phyloP scores from a whole-genome alignment of 345 rosid genomes.

The Syzygium oleosum region DNA sequence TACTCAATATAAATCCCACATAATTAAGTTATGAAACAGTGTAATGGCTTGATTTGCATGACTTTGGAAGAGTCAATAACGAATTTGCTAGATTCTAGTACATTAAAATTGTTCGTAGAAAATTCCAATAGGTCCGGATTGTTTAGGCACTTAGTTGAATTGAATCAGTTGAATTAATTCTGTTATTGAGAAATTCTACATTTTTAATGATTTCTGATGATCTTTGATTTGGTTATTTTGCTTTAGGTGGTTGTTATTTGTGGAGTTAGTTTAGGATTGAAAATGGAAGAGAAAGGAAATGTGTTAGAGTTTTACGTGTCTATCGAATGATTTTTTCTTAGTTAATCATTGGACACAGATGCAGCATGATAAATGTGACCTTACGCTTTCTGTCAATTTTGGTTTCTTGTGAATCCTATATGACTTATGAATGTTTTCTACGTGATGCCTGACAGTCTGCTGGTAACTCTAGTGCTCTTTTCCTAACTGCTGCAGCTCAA shows the following conservation, averaged over 20 bases:
- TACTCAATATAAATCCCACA: neutral
- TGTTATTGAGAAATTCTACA: neutral
- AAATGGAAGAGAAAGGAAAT: neutral
- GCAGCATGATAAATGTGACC: neutral
- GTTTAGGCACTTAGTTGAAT: neutral
- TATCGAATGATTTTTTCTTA: neutral
- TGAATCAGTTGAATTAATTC: neutral
- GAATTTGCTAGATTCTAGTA: neutral
- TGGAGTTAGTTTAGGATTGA: neutral
- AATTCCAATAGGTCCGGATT: neutral
- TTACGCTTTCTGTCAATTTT: neutral
- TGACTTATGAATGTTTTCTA: conserved; percentile 11
- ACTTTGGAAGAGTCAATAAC: neutral
- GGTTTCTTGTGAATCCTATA: neutral
- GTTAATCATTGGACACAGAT: neutral
- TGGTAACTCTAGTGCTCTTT: conserved; percentile 90
- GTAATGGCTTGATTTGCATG: neutral
- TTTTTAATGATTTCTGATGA: neutral
- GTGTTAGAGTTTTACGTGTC: neutral
- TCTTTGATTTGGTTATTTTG: neutral
- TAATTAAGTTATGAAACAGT: neutral
- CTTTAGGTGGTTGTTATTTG: neutral
- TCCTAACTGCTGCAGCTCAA: conserved; percentile 96
- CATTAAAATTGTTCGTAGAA: neutral
- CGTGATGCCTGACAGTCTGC: conserved; percentile 52